These are phyloP conservation scores for Acrasis kona DNA, from an alignment of 78 protist genomes.

Conservation along the genomic window DNA sequence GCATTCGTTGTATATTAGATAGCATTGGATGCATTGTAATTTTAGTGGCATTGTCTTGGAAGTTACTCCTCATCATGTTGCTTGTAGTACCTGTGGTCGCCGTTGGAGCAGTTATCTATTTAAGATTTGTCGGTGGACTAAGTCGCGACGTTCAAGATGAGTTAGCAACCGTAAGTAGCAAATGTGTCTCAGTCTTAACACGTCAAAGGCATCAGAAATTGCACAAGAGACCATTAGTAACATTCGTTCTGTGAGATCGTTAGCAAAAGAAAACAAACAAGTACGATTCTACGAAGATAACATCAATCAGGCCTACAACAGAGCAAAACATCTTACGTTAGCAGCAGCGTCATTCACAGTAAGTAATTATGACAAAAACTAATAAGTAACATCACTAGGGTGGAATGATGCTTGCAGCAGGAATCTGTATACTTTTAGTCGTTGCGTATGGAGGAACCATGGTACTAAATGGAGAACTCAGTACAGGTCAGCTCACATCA, in stretches of 20 bases:
- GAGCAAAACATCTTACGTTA: not conserved
- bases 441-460: not conserved
- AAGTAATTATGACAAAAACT: too few relatives aligned
- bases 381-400: too few relatives aligned
- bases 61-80: not conserved
- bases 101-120: conserved; percentile 14
- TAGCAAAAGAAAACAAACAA: conserved; percentile 13
- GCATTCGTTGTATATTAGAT: not conserved
- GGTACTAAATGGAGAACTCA: not conserved
- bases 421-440: not conserved
- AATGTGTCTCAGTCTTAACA: too few relatives aligned
- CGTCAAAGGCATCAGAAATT: conserved; percentile 49
- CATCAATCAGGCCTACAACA: not conserved
- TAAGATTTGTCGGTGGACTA: conserved; percentile 30
- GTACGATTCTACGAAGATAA: not conserved
- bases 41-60: not conserved
- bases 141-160: conserved; percentile 40
- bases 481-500: not conserved
- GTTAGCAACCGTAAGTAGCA: too few relatives aligned
- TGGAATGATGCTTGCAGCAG: not conserved
- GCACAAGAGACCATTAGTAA: conserved; percentile 49
- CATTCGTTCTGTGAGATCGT: conserved; percentile 62
- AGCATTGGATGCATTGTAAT: not conserved
- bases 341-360: not conserved
- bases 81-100: not conserved